phyloP scores from a whole-genome alignment of 106 monocot species.

The Triglochin maritima region DNA sequence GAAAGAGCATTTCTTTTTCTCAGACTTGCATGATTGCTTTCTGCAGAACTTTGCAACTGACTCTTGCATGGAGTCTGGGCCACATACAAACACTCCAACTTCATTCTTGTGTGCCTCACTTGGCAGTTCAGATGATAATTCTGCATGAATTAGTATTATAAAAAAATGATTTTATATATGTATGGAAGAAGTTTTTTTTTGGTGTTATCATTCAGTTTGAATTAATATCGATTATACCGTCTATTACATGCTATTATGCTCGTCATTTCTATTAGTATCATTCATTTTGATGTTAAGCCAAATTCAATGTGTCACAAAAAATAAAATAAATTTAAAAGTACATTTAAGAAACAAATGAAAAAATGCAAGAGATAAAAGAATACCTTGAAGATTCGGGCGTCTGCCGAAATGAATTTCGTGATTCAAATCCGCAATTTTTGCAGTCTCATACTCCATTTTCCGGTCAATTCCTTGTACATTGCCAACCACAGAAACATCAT shows the following conservation, averaged over 20 bases:
- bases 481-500: background rate
- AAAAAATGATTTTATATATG: background rate
- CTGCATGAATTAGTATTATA: constrained; percentile 24
- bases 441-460: background rate
- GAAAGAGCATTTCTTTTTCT: constrained; percentile 6
- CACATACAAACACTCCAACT: constrained; percentile 68
- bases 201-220: too few relatives aligned
- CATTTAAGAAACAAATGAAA: background rate
- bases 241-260: too few relatives aligned
- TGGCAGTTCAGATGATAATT: constrained; percentile 27
- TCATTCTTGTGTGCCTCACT: constrained; percentile 13
- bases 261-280: too few relatives aligned
- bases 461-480: constrained; percentile 6
- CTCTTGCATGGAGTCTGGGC: constrained; percentile 63
- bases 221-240: too few relatives aligned
- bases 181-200: background rate
- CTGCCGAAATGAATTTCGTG: constrained; percentile 50
- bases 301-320: too few relatives aligned
- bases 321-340: background rate
- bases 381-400: constrained; percentile 65
- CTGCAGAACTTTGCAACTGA: constrained; percentile 50
- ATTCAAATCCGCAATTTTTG: constrained; percentile 1
- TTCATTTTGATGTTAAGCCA: too few relatives aligned
- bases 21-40: background rate
- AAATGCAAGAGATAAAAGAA: background rate